Conservation (phyloP, 2,329 filamentous ascomycete species). For the Annulohypoxylon truncatum region DNA sequence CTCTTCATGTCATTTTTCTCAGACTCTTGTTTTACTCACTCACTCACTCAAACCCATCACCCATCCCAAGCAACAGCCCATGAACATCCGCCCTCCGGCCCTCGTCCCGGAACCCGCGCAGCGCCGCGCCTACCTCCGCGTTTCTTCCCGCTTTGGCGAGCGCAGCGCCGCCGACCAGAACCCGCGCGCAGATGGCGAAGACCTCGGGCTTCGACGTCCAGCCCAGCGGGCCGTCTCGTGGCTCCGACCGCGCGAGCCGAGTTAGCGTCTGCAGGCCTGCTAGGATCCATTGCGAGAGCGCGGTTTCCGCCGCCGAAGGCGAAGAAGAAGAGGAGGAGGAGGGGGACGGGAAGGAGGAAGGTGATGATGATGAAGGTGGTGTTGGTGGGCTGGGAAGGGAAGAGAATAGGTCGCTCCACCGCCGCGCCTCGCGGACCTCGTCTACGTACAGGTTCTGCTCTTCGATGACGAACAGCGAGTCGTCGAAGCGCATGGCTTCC, state of each 20-base stretch:
- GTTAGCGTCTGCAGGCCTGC: conserved; percentile 61
- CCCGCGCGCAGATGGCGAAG: conserved; percentile 68
- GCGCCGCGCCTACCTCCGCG: conserved; percentile 31
- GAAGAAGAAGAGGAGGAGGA: neutral
- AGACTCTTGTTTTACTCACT: neutral
- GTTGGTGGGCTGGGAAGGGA: conserved; percentile 25
- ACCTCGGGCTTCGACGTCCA: conserved; percentile 76
- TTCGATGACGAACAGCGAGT: conserved; percentile 84
- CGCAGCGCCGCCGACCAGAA: conserved; percentile 56
- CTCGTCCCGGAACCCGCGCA: conserved; percentile 42
- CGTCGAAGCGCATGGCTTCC: conserved; percentile 65
- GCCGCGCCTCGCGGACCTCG: conserved; percentile 75
- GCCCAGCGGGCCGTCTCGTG: conserved; percentile 68
- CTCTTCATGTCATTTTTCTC: too few species aligned
- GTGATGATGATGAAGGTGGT: too few species aligned
- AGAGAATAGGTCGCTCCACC: conserved; percentile 71
- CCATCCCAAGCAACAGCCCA: conserved; percentile 47
- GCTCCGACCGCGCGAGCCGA: conserved; percentile 42
- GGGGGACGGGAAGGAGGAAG: neutral
- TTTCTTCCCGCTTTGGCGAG: conserved; percentile 42
- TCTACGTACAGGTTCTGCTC: conserved; percentile 96
- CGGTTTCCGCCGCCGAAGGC: conserved; percentile 21
- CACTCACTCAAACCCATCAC: conserved; percentile 23
- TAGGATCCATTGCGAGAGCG: conserved; percentile 60
- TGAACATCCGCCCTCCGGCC: conserved; percentile 39